Evolutionary conservation across 1,284 basidiomycete species (phyloP).

Genomic region (Heterobasidion parviporum): DNA sequence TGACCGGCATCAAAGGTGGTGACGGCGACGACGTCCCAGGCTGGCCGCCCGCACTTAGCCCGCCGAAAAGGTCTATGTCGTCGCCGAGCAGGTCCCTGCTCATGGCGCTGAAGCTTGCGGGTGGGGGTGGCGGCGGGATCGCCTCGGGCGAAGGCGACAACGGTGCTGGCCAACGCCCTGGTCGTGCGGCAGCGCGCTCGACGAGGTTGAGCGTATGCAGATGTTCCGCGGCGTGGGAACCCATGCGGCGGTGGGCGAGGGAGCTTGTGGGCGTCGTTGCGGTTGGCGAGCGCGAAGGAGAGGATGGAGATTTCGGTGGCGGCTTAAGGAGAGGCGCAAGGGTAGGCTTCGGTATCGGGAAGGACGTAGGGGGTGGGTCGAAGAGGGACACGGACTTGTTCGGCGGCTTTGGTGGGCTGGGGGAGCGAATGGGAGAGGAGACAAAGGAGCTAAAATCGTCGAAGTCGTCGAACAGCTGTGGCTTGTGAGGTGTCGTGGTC

Average conservation of each 20-base stretch:
- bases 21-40: slow-evolving; percentile 6
- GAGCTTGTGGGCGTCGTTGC: neutral
- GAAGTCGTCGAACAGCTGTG: neutral
- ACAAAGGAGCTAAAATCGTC: slow-evolving; percentile 1
- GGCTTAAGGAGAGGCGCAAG: neutral
- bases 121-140: slow-evolving; percentile 7
- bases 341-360: slow-evolving; percentile 7
- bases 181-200: slow-evolving; percentile 4
- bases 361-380: slow-evolving; percentile 1
- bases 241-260: neutral
- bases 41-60: neutral
- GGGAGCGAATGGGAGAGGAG: neutral
- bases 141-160: slow-evolving; percentile 10
- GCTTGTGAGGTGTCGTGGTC: neutral
- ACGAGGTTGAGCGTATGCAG: slow-evolving; percentile 2
- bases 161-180: slow-evolving; percentile 12
- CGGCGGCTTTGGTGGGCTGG: neutral
- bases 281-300: neutral
- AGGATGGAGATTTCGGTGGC: neutral
- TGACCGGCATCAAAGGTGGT: slow-evolving; percentile 9
- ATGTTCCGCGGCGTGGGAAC: neutral
- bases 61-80: slow-evolving; percentile 17
- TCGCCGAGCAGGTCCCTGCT: slow-evolving; percentile 1
- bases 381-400: neutral
- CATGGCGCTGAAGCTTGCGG: neutral